Percentiles rank a stretch among this genome's conserved stretches.
Conservation (phyloP, 352 stramenopile genomes). For the Globisporangium spinosum region DNA sequence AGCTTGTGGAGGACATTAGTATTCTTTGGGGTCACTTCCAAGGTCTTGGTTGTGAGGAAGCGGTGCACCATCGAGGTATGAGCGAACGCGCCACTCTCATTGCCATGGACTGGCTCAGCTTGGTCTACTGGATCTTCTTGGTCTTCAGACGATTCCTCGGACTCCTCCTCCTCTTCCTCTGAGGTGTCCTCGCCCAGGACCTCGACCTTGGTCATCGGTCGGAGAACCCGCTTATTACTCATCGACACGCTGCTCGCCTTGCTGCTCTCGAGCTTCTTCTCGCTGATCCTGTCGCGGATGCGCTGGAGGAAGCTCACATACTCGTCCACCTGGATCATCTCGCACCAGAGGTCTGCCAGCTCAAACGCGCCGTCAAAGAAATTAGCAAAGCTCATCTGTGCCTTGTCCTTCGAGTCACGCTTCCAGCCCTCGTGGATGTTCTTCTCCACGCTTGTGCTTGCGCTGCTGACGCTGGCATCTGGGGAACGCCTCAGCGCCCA, state of each 20-base stretch:
- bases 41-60: conserved; percentile 15
- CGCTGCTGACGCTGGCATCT: background rate
- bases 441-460: conserved; percentile 32
- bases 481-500: conserved; percentile 39
- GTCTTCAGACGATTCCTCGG: background rate
- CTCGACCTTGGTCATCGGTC: conserved; percentile 40
- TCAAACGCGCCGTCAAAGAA: conserved; percentile 80
- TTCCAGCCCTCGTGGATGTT: conserved; percentile 63
- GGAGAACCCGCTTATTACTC: conserved; percentile 33
- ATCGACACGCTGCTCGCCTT: background rate
- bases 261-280: conserved; percentile 7
- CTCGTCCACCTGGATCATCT: conserved; percentile 62
- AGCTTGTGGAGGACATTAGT: background rate
- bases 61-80: conserved; percentile 16
- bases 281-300: conserved; percentile 38
- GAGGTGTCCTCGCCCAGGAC: conserved; percentile 46
- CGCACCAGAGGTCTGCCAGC: conserved; percentile 68
- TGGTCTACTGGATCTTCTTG: background rate
- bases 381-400: conserved; percentile 53
- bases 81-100: background rate
- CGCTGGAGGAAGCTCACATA: conserved; percentile 54
- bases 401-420: conserved; percentile 52
- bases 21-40: background rate
- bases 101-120: background rate
- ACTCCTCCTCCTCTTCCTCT: conserved; percentile 25